Evolutionary conservation across 441 rosid species (phyloP).

Genomic region (Jatropha multifida): DNA sequence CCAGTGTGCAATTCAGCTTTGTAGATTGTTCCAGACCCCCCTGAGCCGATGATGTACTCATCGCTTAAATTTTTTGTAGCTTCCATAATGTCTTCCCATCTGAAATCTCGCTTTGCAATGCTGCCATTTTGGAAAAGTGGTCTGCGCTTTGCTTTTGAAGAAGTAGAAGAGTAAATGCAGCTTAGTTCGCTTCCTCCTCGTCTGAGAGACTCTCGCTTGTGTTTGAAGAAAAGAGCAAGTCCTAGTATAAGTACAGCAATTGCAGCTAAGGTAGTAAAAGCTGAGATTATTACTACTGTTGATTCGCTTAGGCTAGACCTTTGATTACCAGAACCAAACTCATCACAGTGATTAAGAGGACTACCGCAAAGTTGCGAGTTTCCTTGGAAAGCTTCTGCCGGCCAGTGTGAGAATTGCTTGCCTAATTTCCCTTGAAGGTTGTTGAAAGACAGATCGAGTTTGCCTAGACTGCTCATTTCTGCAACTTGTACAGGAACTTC

Average conservation of each 20-base stretch:
- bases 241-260: constrained; percentile 52
- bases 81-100: constrained; percentile 74
- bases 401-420: constrained; percentile 69
- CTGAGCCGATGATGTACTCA: constrained; percentile 79
- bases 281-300: constrained; percentile 53
- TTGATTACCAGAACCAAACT: constrained; percentile 23
- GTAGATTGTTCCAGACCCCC: constrained; percentile 83
- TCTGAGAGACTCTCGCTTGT: constrained; percentile 39
- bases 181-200: constrained; percentile 42
- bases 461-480: constrained; percentile 68
- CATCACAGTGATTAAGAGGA: constrained; percentile 54
- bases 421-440: constrained; percentile 60
- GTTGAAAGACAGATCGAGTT: constrained; percentile 71
- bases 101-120: constrained; percentile 55
- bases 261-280: constrained; percentile 54
- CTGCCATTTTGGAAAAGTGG: constrained; percentile 57
- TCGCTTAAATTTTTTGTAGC: constrained; percentile 70
- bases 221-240: constrained; percentile 43
- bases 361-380: constrained; percentile 69
- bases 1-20: constrained; percentile 58
- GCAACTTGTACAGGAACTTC: constrained; percentile 60
- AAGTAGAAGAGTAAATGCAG: constrained; percentile 49
- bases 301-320: constrained; percentile 40
- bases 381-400: constrained; percentile 58
- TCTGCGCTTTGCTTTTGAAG: constrained; percentile 57